A percentile compares a stretch with the other conserved stretches of the same genome.
These are phyloP conservation scores for Paratinospora sagittata DNA, from an alignment of 164 flowering plant species.

Conservation along the genomic window DNA sequence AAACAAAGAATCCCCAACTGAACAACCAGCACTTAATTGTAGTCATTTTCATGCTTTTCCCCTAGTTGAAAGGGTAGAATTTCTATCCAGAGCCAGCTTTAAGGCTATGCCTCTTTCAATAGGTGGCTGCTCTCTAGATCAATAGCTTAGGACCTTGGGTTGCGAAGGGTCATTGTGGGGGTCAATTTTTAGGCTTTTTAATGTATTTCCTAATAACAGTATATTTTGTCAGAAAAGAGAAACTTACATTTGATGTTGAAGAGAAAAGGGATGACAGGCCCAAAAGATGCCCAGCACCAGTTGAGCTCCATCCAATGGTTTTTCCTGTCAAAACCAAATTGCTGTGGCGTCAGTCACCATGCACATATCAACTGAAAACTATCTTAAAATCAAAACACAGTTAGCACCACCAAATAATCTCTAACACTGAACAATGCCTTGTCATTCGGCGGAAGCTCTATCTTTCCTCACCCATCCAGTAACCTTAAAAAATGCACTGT, in stretches of 20 bases:
- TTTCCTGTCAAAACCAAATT: background rate
- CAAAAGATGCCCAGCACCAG: background rate
- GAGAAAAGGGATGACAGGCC: background rate
- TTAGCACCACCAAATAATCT: background rate
- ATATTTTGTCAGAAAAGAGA: background rate
- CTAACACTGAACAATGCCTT: background rate
- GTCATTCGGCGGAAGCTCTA: background rate
- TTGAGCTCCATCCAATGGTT: constrained; percentile 1
- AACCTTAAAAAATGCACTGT: background rate
- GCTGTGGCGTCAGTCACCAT: background rate
- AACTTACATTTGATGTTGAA: background rate
- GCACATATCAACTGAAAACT: background rate
- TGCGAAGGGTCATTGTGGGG: background rate
- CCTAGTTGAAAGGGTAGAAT: too few relatives aligned
- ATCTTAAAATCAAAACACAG: background rate
- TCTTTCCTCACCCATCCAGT: background rate
- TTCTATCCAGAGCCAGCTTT: too few relatives aligned
- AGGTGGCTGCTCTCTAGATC: too few relatives aligned
- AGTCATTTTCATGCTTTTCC: background rate
- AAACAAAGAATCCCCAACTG: too few relatives aligned
- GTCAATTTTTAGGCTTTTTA: too few relatives aligned
- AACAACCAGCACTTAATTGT: background rate
- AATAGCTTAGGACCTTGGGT: background rate
- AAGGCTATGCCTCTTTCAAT: too few relatives aligned
- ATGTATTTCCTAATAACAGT: too few relatives aligned